Conservation (phyloP, 2,329 filamentous ascomycete species). For the Hymenoscyphus occultus region DNA sequence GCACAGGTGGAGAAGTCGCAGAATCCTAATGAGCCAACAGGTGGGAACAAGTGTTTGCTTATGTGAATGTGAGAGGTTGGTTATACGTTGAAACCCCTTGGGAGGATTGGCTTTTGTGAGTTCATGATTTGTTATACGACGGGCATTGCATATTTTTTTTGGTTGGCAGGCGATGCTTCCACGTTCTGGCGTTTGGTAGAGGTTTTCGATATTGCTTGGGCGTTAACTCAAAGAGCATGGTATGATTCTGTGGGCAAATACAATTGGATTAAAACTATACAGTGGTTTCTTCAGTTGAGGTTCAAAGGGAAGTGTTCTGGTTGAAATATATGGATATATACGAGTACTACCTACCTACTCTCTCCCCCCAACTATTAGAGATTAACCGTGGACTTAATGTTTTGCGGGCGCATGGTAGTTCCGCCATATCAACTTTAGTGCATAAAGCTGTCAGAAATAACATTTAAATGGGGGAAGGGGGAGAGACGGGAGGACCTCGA, state of each 20-base stretch:
- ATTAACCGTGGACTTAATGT: no score
- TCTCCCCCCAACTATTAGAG: background rate
- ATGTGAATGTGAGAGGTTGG: slow-evolving; percentile 60
- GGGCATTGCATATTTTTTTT: background rate
- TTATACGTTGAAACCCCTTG: background rate
- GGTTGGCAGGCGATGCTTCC: background rate
- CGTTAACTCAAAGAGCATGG: background rate
- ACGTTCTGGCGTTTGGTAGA: background rate
- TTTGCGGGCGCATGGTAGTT: no score
- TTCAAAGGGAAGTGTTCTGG: no score
- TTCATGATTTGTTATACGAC: background rate
- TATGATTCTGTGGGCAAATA: slow-evolving; percentile 1
- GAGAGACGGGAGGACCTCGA: no score
- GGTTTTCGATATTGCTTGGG: background rate
- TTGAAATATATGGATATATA: background rate
- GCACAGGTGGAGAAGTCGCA: slow-evolving; percentile 92
- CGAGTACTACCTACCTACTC: background rate
- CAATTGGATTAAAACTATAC: background rate
- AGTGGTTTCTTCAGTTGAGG: background rate
- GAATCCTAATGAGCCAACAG: slow-evolving; percentile 80
- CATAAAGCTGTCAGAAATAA: no score
- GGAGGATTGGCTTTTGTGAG: slow-evolving; percentile 1
- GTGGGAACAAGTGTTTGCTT: slow-evolving; percentile 74
- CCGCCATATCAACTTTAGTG: no score
- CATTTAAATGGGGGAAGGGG: no score